Percentiles rank a stretch among this genome's conserved stretches.
phyloP scores from a whole-genome alignment of 1,139 yeast species.

The Zygosaccharomyces sapae region DNA sequence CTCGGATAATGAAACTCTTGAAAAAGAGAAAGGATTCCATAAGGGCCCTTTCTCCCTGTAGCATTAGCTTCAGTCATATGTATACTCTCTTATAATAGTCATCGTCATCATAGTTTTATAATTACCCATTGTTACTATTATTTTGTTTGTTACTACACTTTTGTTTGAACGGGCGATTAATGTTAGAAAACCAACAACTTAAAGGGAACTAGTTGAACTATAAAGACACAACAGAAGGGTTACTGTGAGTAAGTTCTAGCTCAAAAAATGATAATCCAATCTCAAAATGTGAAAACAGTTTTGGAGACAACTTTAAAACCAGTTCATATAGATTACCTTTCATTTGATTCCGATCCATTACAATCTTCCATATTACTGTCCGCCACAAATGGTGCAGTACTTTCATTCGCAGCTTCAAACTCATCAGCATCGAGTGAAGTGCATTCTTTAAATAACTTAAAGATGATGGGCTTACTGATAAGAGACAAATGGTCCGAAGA shows the following conservation, averaged over 20 bases:
- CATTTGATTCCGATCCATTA: constrained; percentile 17
- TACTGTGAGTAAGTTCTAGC: neutral
- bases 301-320: constrained; percentile 17
- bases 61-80: neutral
- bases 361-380: constrained; percentile 29
- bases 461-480: constrained; percentile 33
- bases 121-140: neutral
- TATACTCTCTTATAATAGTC: constrained; percentile 1
- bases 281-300: constrained; percentile 18
- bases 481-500: constrained; percentile 36
- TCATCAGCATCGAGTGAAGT: constrained; percentile 13
- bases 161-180: neutral
- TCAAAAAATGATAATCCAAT: constrained; percentile 19
- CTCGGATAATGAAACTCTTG: neutral
- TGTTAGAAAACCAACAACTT: neutral
- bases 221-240: neutral
- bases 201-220: neutral
- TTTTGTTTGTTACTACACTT: neutral
- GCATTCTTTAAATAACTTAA: constrained; percentile 27
- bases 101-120: constrained; percentile 1
- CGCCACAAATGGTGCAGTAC: constrained; percentile 29
- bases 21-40: neutral
- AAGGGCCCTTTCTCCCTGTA: neutral
- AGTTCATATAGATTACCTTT: constrained; percentile 12
- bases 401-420: constrained; percentile 25